Percentiles rank a stretch among this genome's conserved stretches.
These are phyloP conservation scores for Dipodascus geniculatus DNA, from an alignment of 805 yeast genomes.

Conservation along the genomic window DNA sequence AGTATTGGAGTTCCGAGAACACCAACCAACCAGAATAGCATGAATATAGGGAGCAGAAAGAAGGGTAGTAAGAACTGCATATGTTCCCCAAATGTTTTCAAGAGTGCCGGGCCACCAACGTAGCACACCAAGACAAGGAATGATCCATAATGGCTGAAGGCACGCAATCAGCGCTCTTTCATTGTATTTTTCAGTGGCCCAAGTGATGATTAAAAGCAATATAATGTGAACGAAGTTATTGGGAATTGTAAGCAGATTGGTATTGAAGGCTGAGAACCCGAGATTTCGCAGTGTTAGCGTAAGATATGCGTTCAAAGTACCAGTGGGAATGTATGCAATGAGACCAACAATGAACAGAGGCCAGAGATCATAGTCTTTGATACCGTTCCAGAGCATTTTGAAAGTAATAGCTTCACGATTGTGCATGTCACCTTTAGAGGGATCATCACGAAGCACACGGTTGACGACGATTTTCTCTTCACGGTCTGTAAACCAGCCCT, in stretches of 20 bases:
- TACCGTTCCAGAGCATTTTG: slow-evolving; percentile 30
- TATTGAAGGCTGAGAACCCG: slow-evolving; percentile 40
- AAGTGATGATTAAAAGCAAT: slow-evolving; percentile 18
- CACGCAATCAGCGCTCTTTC: slow-evolving; percentile 21
- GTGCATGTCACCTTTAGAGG: slow-evolving; percentile 51
- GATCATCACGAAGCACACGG: slow-evolving; percentile 51
- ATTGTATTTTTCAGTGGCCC: slow-evolving; percentile 17
- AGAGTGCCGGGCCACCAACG: slow-evolving; percentile 34
- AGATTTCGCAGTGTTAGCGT: slow-evolving; percentile 36
- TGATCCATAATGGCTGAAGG: slow-evolving; percentile 25
- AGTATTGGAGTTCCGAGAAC: slow-evolving; percentile 48
- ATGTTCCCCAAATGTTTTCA: slow-evolving; percentile 32
- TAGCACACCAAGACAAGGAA: slow-evolving; percentile 25
- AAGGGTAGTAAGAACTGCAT: slow-evolving; percentile 25
- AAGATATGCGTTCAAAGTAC: slow-evolving; percentile 32
- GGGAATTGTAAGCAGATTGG: slow-evolving; percentile 38
- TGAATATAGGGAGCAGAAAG: slow-evolving; percentile 28
- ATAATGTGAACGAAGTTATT: slow-evolving; percentile 8
- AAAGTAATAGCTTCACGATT: slow-evolving; percentile 41
- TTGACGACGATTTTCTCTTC: slow-evolving; percentile 51
- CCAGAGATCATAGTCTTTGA: slow-evolving; percentile 42
- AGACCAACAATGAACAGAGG: slow-evolving; percentile 43
- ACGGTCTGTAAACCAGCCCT: slow-evolving; percentile 42
- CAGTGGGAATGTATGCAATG: slow-evolving; percentile 29
- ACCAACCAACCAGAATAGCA: slow-evolving; percentile 46